Evolutionary conservation across 441 rosid genomes (phyloP).

Genomic region (Mallotus japonicus): DNA sequence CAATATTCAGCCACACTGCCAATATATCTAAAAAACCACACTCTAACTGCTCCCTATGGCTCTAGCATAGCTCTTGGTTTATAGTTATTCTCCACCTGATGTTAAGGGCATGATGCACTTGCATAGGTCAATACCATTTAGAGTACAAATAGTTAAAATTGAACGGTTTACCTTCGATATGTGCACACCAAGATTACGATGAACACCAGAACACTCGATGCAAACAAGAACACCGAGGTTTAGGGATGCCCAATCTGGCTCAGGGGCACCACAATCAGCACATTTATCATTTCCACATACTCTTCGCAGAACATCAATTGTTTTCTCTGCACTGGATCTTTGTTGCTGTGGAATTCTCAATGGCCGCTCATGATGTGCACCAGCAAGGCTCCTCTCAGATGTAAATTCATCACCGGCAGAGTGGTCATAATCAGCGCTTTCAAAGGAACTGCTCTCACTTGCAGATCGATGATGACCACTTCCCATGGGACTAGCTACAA

Average conservation of each 20-base stretch:
- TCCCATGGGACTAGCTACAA: conserved; percentile 80
- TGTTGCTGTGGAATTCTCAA: conserved; percentile 70
- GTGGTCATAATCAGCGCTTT: conserved; percentile 94
- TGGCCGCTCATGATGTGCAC: conserved; percentile 63
- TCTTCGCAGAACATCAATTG: conserved; percentile 76
- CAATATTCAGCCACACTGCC: not conserved
- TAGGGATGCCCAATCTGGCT: conserved; percentile 99
- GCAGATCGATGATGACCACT: conserved; percentile 97
- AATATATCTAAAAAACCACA: not conserved
- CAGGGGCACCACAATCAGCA: conserved; percentile 99
- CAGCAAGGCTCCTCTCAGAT: conserved; percentile 64
- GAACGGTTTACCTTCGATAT: conserved; percentile 75
- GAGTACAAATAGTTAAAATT: conserved; percentile 9
- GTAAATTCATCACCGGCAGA: conserved; percentile 69
- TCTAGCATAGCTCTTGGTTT: not conserved
- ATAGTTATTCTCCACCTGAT: conserved; percentile 2
- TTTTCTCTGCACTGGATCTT: conserved; percentile 76
- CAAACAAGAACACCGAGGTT: conserved; percentile 98
- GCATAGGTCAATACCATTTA: not conserved
- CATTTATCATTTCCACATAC: conserved; percentile 96
- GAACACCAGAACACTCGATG: conserved; percentile 99
- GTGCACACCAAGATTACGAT: conserved; percentile 98
- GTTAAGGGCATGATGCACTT: conserved; percentile 6
- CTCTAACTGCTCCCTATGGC: not conserved
- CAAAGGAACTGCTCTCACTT: conserved; percentile 99